Conservation (phyloP, 2,329 filamentous ascomycete species). For the Fusarium sp. region DNA sequence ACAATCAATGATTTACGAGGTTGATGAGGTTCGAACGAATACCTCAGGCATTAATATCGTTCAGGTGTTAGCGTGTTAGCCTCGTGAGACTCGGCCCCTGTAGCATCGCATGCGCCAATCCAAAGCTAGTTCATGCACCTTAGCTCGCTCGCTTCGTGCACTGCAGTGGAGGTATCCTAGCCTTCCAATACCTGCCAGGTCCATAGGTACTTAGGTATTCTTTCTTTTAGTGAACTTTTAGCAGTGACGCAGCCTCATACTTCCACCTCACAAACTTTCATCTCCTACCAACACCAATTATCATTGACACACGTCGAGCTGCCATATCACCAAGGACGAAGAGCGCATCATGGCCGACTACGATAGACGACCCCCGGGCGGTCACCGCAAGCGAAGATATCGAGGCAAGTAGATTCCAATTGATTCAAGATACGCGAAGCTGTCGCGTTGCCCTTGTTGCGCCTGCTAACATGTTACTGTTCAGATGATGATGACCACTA, state of each 20-base stretch:
- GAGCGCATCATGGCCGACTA: constrained; percentile 63
- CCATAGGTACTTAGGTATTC: background rate
- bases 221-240: constrained; percentile 34
- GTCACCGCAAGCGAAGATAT: constrained; percentile 79
- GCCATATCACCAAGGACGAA: constrained; percentile 13
- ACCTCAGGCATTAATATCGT: constrained; percentile 38
- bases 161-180: constrained; percentile 36
- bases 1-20: background rate
- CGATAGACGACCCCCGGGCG: constrained; percentile 64
- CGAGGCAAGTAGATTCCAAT: constrained; percentile 68
- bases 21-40: background rate
- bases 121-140: constrained; percentile 37
- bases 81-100: constrained; percentile 18
- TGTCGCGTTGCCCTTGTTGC: constrained; percentile 22
- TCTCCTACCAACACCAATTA: background rate
- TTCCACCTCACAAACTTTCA: constrained; percentile 26
- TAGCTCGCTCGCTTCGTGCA: constrained; percentile 22
- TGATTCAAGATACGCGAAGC: constrained; percentile 9
- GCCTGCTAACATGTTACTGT: constrained; percentile 33
- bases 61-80: constrained; percentile 29
- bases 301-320: constrained; percentile 23
- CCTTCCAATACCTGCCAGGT: background rate
- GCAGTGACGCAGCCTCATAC: constrained; percentile 40
- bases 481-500: constrained; percentile 80
- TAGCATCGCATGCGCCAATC: constrained; percentile 23